phyloP scores from a whole-genome alignment of 169 alveolate genomes.

The Plasmodium vivax region DNA sequence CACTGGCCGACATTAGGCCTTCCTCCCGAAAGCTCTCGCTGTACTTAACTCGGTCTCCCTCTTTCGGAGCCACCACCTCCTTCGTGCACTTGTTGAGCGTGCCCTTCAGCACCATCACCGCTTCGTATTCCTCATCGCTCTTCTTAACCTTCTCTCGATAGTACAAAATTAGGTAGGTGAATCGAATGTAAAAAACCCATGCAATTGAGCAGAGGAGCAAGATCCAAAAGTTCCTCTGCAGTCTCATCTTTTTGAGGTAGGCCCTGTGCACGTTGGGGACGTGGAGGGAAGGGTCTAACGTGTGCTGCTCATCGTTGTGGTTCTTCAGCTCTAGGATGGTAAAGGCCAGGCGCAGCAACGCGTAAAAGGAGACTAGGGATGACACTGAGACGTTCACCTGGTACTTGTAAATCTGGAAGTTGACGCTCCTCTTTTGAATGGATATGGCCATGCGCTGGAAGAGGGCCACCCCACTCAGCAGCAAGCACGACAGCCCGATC shows the following conservation, averaged over 20 bases:
- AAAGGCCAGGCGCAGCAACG: slow-evolving; percentile 27
- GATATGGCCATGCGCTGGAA: slow-evolving; percentile 53
- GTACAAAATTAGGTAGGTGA: slow-evolving; percentile 31
- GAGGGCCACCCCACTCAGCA: slow-evolving; percentile 62
- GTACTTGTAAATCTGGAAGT: slow-evolving; percentile 17
- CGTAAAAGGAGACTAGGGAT: slow-evolving; percentile 39
- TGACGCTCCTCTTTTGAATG: slow-evolving; percentile 52
- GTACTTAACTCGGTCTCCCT: not conserved
- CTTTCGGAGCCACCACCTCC: not conserved
- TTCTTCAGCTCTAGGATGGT: slow-evolving; percentile 28
- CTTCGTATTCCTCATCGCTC: slow-evolving; percentile 61
- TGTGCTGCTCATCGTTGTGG: not conserved
- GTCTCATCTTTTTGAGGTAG: slow-evolving; percentile 55
- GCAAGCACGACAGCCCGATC: slow-evolving; percentile 24
- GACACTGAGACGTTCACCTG: slow-evolving; percentile 35
- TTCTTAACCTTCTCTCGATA: slow-evolving; percentile 52
- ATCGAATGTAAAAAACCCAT: slow-evolving; percentile 62
- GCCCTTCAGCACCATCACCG: slow-evolving; percentile 18
- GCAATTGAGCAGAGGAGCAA: slow-evolving; percentile 44
- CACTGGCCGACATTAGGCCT: not conserved
- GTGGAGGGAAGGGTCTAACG: not conserved
- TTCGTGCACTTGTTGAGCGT: not conserved
- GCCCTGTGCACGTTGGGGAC: slow-evolving; percentile 2
- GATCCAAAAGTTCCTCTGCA: slow-evolving; percentile 69
- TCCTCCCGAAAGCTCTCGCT: not conserved